Evolutionary conservation across 768 basidiomycete genomes (phyloP), one percentile per base, ranked within the genome.

Genomic region (Nidularia sp.): DNA sequence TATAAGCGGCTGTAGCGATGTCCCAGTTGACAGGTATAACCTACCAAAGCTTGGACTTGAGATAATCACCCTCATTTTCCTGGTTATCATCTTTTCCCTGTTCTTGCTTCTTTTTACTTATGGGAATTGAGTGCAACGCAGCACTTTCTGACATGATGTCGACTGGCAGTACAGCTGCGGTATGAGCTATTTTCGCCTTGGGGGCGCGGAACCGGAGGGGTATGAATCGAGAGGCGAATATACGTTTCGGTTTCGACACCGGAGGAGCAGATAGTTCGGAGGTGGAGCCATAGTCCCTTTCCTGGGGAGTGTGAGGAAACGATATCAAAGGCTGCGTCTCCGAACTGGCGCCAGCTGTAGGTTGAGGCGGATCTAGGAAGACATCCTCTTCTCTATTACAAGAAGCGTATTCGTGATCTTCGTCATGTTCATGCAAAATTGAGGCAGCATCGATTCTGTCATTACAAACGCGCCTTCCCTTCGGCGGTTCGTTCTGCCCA

Each of bases 41-140:
- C 18, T 59, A 88, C 91, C 94, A 95, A 56, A 94, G 60, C 64
- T 87, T 93, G 4, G 91, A 92, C 59, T 80, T 86, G 36, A 96
- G 74, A 67, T 95, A 96, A 55, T 83, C 81, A 29, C 80, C 78
- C 68, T 92, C 92, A 47, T 76, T 77, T 34, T 69, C 74, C 32
- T 75, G 56, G n/a, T 63, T 52, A 31, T 59, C 56, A 15, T 62
- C 61, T 12, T 45, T 43, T 35, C 52, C 31, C 25, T 50, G 43
- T n/a, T 57, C 53, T 49, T 59, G 58, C 35, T 55, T 52, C 25
- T 59, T 65, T 44, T 53, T 59, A 48, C 52, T 57, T 8, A 53
- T 56, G 46, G 51, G 54, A 5, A 62, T 56, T 4, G 59, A 59
- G 44, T 68, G 64, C 43, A 68, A 53, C 6, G 59, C 59, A 34